Conservation (phyloP, 768 basidiomycete species). For the Omphalotus guepiniiformis region DNA sequence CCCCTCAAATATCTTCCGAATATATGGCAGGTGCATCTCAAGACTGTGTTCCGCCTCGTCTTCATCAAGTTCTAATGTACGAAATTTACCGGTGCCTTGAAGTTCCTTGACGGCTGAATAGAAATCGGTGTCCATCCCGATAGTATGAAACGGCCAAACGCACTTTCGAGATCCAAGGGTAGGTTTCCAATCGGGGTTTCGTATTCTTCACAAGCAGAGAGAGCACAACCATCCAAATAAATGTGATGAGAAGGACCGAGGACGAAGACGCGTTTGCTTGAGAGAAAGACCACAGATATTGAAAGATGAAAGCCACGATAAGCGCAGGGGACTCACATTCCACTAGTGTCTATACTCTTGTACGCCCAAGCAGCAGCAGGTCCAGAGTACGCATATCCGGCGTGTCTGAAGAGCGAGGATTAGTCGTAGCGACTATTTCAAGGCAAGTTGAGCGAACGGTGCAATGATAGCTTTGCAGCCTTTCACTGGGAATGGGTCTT, state of each 20-base stretch:
- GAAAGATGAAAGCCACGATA: no score
- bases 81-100: conserved; percentile 61
- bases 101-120: conserved; percentile 63
- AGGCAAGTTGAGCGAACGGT: conserved; percentile 58
- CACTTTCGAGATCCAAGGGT: conserved; percentile 75
- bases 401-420: conserved; percentile 58
- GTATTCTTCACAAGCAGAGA: conserved; percentile 75
- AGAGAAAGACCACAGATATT: conserved; percentile 1
- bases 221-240: conserved; percentile 82
- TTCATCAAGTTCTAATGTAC: conserved; percentile 53
- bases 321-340: conserved; percentile 66
- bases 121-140: conserved; percentile 7
- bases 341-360: conserved; percentile 73
- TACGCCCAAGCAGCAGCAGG: conserved; percentile 96
- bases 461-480: conserved; percentile 87
- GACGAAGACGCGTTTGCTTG: conserved; percentile 87
- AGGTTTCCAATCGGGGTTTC: conserved; percentile 84
- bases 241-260: conserved; percentile 95
- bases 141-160: conserved; percentile 21
- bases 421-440: not conserved
- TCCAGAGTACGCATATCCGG: conserved; percentile 94
- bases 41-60: conserved; percentile 97
- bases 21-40: conserved; percentile 95
- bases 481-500: conserved; percentile 45
- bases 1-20: conserved; percentile 83